Evolutionary conservation across 495 filamentous ascomycete species (phyloP).

Genomic region (Hypomontagnella submonticulosa): DNA sequence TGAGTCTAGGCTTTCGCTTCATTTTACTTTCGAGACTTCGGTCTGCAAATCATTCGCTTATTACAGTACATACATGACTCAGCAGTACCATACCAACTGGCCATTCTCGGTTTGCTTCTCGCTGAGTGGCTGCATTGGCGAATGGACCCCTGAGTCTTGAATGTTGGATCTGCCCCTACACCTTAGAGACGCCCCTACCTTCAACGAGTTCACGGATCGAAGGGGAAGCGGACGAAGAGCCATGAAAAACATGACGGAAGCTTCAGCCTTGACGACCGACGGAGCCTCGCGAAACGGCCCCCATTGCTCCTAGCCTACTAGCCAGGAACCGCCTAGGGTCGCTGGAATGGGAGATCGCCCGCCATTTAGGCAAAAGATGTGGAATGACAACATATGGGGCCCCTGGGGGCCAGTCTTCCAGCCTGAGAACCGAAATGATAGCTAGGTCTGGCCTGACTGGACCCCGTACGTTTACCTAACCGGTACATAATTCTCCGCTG

Average conservation of each 20-base stretch:
- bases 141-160: slow-evolving; percentile 23
- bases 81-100: slow-evolving; percentile 22
- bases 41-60: slow-evolving; percentile 19
- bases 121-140: slow-evolving; percentile 29
- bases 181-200: slow-evolving; percentile 19
- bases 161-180: slow-evolving; percentile 19
- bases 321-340: slow-evolving; percentile 39
- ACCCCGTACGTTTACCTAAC: slow-evolving; percentile 34
- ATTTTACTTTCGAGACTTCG: slow-evolving; percentile 25
- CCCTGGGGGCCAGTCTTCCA: slow-evolving; percentile 28
- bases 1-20: slow-evolving; percentile 35
- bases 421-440: slow-evolving; percentile 42
- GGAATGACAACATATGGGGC: slow-evolving; percentile 42
- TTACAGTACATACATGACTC: slow-evolving; percentile 31
- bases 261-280: slow-evolving; percentile 36
- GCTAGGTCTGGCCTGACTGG: slow-evolving; percentile 29
- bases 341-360: slow-evolving; percentile 39
- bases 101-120: slow-evolving; percentile 11
- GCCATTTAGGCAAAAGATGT: slow-evolving; percentile 48
- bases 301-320: slow-evolving; percentile 14
- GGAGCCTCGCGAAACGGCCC: slow-evolving; percentile 35
- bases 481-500: slow-evolving; percentile 32
- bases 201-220: slow-evolving; percentile 2
- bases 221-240: slow-evolving; percentile 4
- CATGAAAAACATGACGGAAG: slow-evolving; percentile 19